A percentile compares a stretch with the other conserved stretches of the same genome.
These are phyloP conservation scores for Sphaerulina musiva DNA, from an alignment of 2,329 filamentous ascomycete species.

Conservation along the genomic window DNA sequence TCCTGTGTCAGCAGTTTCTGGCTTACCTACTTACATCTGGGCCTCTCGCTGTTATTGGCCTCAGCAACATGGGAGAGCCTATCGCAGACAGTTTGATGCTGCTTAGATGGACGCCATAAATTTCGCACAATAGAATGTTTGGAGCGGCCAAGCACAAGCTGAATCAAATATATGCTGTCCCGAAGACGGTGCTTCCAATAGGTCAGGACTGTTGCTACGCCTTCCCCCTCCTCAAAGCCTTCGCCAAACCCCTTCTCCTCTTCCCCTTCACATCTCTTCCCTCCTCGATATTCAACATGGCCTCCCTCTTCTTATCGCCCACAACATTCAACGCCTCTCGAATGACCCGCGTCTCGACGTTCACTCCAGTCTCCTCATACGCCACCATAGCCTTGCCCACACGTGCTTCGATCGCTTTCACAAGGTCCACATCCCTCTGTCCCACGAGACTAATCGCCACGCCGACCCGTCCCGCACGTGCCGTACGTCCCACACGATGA, in stretches of 20 bases:
- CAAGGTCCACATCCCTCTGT: conserved; percentile 82
- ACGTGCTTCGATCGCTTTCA: conserved; percentile 81
- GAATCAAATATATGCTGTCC: too few species aligned
- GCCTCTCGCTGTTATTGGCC: too few species aligned
- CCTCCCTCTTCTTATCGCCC: conserved; percentile 92
- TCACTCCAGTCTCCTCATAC: conserved; percentile 86
- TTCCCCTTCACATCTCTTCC: conserved; percentile 88
- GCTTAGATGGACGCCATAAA: too few species aligned
- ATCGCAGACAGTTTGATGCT: too few species aligned
- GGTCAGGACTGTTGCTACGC: too few species aligned
- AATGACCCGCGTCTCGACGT: conserved; percentile 82
- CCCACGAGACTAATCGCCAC: conserved; percentile 83
- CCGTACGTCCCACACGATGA: conserved; percentile 90
- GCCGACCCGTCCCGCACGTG: conserved; percentile 78
- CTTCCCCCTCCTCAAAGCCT: not conserved
- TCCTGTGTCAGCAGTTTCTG: too few species aligned
- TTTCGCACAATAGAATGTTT: too few species aligned
- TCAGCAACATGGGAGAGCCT: too few species aligned
- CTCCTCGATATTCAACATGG: conserved; percentile 83
- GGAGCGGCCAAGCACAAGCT: too few species aligned
- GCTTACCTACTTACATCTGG: too few species aligned
- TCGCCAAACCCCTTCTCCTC: conserved; percentile 32
- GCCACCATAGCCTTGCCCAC: conserved; percentile 74
- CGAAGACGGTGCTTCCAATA: too few species aligned
- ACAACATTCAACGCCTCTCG: conserved; percentile 81